phyloP scores from a whole-genome alignment of 768 basidiomycete species.

The Leccinum subtestaceum region DNA sequence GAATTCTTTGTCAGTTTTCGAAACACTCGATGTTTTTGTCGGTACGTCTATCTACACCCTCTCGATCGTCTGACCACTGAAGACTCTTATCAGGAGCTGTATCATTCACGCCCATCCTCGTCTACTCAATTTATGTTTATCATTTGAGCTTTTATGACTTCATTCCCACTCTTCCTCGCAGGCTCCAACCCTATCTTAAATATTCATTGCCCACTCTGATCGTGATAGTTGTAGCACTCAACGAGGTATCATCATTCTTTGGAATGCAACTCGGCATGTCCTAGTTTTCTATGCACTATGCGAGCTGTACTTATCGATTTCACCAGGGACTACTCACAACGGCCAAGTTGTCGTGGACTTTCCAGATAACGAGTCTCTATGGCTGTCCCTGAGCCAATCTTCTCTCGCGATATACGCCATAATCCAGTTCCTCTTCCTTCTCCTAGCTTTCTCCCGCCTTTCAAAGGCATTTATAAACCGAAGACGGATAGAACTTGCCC shows the following conservation, averaged over 20 bases:
- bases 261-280: slow-evolving; percentile 57
- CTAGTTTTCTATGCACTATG: background rate
- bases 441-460: slow-evolving; percentile 58
- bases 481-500: slow-evolving; percentile 47
- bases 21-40: slow-evolving; percentile 53
- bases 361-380: slow-evolving; percentile 36
- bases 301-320: background rate
- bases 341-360: slow-evolving; percentile 42
- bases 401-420: slow-evolving; percentile 57
- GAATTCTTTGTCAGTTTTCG: slow-evolving; percentile 45
- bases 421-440: slow-evolving; percentile 59
- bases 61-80: background rate
- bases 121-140: slow-evolving; percentile 62
- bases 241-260: slow-evolving; percentile 64
- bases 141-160: slow-evolving; percentile 52
- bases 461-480: slow-evolving; percentile 47
- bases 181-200: slow-evolving; percentile 43
- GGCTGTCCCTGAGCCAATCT: slow-evolving; percentile 57
- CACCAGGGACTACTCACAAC: slow-evolving; percentile 9
- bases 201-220: slow-evolving; percentile 51
- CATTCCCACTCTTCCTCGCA: slow-evolving; percentile 49
- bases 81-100: slow-evolving; percentile 37
- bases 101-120: slow-evolving; percentile 64
- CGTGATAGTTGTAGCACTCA: slow-evolving; percentile 51
- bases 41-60: slow-evolving; percentile 44